These are phyloP conservation scores for Alternaria arborescens DNA, from an alignment of 2,329 filamentous ascomycete genomes.

Conservation along the genomic window DNA sequence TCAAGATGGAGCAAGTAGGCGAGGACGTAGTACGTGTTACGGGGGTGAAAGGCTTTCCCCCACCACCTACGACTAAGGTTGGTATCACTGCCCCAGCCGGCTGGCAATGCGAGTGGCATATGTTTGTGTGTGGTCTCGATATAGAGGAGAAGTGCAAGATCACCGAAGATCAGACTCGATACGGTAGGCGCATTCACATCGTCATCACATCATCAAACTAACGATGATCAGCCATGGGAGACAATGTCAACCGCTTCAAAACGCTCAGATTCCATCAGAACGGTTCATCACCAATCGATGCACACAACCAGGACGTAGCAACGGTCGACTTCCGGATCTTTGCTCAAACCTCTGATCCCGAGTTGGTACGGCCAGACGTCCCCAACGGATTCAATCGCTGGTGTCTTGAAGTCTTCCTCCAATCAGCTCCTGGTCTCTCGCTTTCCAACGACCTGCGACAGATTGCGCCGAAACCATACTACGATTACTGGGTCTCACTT, in stretches of 20 bases:
- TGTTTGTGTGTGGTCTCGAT: constrained; percentile 39
- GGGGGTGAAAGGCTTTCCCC: constrained; percentile 54
- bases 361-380: constrained; percentile 33
- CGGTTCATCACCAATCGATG: constrained; percentile 37
- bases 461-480: constrained; percentile 35
- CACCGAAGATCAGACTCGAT: constrained; percentile 33
- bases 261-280: constrained; percentile 42
- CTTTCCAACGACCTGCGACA: constrained; percentile 34
- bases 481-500: constrained; percentile 39
- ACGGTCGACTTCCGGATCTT: constrained; percentile 50
- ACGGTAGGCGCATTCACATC: constrained; percentile 9
- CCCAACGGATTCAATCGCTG: constrained; percentile 39
- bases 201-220: neutral
- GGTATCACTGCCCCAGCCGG: constrained; percentile 36
- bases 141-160: constrained; percentile 40
- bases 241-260: constrained; percentile 29
- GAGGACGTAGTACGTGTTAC: constrained; percentile 53
- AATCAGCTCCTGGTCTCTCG: constrained; percentile 54
- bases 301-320: constrained; percentile 45
- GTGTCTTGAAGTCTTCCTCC: constrained; percentile 46
- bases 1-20: constrained; percentile 52
- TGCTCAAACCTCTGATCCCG: constrained; percentile 31
- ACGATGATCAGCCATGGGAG: constrained; percentile 28
- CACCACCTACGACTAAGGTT: constrained; percentile 60
- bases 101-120: constrained; percentile 42